Percentiles rank a stretch among this genome's conserved stretches.
Conservation (phyloP, 106 monocot species). For the Chionographis japonica region DNA sequence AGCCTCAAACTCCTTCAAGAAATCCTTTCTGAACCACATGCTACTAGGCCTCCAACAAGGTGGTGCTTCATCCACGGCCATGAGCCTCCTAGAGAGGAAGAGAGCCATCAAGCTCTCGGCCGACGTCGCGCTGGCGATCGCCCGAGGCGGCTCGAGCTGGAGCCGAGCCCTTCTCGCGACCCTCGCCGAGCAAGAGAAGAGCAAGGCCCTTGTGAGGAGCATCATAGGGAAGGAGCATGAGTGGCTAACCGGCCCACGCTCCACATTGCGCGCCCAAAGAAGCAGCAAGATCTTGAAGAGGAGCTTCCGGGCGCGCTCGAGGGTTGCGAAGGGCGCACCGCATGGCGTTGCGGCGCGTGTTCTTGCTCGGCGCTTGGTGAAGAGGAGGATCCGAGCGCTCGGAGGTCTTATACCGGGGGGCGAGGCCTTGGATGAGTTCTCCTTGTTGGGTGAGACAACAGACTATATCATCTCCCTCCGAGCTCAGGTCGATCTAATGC, state of each 20-base stretch:
- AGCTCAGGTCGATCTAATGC: conserved; percentile 65
- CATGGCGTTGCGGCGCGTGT: background rate
- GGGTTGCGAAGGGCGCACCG: background rate
- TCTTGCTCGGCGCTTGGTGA: conserved; percentile 30
- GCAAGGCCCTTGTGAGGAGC: conserved; percentile 2
- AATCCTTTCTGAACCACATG: too few species aligned
- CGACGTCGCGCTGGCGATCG: conserved; percentile 47
- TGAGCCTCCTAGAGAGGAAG: conserved; percentile 33
- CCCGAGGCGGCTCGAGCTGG: conserved; percentile 45
- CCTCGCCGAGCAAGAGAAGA: conserved; percentile 13
- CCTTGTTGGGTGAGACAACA: conserved; percentile 52
- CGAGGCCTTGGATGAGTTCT: conserved; percentile 26
- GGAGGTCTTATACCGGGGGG: conserved; percentile 60
- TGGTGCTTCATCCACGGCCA: too few species aligned
- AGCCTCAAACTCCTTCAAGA: too few species aligned
- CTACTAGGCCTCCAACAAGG: too few species aligned
- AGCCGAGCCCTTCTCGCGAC: conserved; percentile 38
- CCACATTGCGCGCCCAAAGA: too few species aligned
- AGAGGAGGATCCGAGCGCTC: conserved; percentile 45
- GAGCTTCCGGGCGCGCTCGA: conserved; percentile 1
- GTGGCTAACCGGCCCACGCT: background rate
- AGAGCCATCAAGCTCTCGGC: conserved; percentile 50
- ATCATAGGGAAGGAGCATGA: conserved; percentile 1
- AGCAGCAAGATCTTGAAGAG: conserved; percentile 29
- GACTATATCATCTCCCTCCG: conserved; percentile 59